Base-by-base conservation (phyloP, 495 filamentous ascomycete genomes). In the Mytilinidion resinicola region DNA sequence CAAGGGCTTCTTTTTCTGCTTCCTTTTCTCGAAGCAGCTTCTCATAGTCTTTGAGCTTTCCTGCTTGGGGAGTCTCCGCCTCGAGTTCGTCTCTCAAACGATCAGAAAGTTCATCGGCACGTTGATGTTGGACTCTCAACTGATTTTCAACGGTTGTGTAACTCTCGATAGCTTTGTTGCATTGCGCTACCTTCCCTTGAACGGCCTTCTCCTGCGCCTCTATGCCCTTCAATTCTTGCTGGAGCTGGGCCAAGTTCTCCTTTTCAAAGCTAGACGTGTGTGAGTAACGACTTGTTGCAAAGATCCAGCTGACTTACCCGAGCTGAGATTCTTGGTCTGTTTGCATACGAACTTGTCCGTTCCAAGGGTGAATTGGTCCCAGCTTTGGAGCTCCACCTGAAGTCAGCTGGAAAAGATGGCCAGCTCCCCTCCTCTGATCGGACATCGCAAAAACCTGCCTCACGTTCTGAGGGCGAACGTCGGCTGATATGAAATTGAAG, bases 341-440 rank as follows among this genome's bases (percentile, higher is more conserved):
- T 70, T 87, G 86, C 84, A 97, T 95, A 9, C 90, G 82, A 21
- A 84, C 74, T n/a, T 63, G 70, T 3, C 78, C 73, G 3, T 52
- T 69, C 55, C 72, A 84, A 36, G 70, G 67, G n/a, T 69, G 36
- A 21, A 89, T 79, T 14, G 83, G 80, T 46, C 72, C 74, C n/a
- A 71, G 77, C 21, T 21, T 59, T 33, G 15, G 11, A 9, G 41
- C 43, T 14, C 55, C 25, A 11, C 36, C 47, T 25, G 20, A 53
- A 17, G n/a, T 37, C 38, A n/a, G 36, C 54, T 60, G 33, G 58
- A 53, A 14, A 86, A 38, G 1, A 42, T 59, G 53, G 19, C 89
- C 92, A 65, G 79, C 77, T 14, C 83, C 80, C 11, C 74, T 74
- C 53, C 76, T 80, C 35, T 73, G 73, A 46, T 79, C 75, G 43